Base-by-base conservation (phyloP, 768 basidiomycete genomes). In the Roridomyces roridus region DNA sequence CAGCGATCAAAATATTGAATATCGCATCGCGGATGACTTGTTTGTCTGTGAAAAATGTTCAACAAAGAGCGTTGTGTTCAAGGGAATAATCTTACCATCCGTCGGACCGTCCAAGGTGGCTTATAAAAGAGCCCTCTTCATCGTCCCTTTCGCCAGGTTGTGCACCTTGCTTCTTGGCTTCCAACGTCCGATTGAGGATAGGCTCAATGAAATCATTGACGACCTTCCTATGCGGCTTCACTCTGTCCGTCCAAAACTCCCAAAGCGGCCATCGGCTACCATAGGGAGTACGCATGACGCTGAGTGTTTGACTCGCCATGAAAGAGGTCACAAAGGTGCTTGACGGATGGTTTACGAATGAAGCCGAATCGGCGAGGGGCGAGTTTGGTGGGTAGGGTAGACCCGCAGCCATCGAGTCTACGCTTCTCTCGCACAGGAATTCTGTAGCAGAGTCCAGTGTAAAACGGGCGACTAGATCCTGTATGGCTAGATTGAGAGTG, bases 1-100 rank as follows among this genome's bases (percentile, higher is more conserved):
- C 77, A 8, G 79, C 79, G 26, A 79, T 69, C n/a, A 79, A 53
- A 46, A 80, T 73, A 62, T 80, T 80, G 21, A 76, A 47, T 8
- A 74, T 73, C 55, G 80, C 78, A 53, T 81, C 80, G 25, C 71
- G 69, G 52, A 81, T 70, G 17, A 77, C 64, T 24, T 72, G 70
- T 14, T 68, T 67, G 46, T 81, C 77, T 81, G 47, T 31, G 37
- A 29, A 34, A n/a, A 29, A 25, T 21, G 36, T 3, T 29, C n/a
- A n/a, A n/a, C n/a, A n/a, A n/a, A n/a, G n/a, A n/a, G n/a, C n/a
- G n/a, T n/a, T n/a, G n/a, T n/a, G n/a, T n/a, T n/a, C n/a, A n/a
- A n/a, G n/a, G n/a, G n/a, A n/a, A n/a, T n/a, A n/a, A n/a, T n/a
- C n/a, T n/a, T n/a, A n/a, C n/a, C n/a, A n/a, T n/a, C n/a, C n/a